Conservation (phyloP, 2,329 filamentous ascomycete species). For the Ceratocystis colombiana region DNA sequence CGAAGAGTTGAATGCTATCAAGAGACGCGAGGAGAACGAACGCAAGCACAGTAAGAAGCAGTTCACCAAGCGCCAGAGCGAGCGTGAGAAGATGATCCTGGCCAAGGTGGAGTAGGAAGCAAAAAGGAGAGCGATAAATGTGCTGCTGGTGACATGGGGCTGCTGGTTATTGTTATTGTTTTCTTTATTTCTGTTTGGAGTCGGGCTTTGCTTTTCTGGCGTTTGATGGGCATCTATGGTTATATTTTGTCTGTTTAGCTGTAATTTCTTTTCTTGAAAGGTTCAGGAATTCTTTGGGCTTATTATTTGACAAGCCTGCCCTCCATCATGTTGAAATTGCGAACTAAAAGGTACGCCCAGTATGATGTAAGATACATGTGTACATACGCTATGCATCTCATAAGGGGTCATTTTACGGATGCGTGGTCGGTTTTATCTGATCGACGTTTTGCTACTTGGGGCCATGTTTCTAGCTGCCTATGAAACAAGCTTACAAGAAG, state of each 20-base stretch:
- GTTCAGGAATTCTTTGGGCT: not conserved
- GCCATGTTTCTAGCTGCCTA: not conserved
- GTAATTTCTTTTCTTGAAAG: not conserved
- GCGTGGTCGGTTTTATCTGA: not conserved
- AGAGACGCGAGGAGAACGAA: conserved; percentile 88
- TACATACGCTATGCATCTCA: not conserved
- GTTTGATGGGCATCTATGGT: conserved; percentile 17
- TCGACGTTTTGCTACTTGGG: not conserved
- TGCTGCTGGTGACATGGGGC: not conserved
- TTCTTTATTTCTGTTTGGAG: conserved; percentile 6
- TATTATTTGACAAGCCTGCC: not conserved
- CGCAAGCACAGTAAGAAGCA: conserved; percentile 82
- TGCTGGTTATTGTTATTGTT: conserved; percentile 3
- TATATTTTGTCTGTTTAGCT: conserved; percentile 14
- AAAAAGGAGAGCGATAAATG: not conserved
- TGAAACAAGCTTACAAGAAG: not conserved
- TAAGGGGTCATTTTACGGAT: not conserved
- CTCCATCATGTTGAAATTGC: not conserved
- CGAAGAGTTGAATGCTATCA: conserved; percentile 78
- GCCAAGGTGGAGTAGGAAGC: conserved; percentile 44
- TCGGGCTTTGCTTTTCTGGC: conserved; percentile 11
- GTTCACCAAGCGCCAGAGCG: conserved; percentile 58
- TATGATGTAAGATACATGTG: not conserved
- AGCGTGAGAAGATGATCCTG: conserved; percentile 89
- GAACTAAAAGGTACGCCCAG: not conserved